Conservation (phyloP, 805 yeast species). For the Nakazawaea populi region DNA sequence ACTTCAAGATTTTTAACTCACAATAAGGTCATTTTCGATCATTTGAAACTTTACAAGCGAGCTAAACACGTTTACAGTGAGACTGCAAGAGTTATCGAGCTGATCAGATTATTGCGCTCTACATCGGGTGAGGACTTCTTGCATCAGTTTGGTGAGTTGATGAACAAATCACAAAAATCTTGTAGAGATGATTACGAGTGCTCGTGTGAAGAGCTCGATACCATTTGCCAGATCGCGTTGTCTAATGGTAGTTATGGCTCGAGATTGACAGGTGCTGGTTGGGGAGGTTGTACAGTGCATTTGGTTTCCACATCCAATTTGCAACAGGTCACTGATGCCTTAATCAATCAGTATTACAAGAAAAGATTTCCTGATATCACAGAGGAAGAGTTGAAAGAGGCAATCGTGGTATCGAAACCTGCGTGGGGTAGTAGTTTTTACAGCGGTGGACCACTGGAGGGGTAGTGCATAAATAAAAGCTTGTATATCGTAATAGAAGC, state of each 20-base stretch:
- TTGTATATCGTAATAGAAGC: too few species aligned
- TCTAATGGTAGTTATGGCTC: conserved; percentile 57
- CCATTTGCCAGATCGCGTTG: conserved; percentile 47
- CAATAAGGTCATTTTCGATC: conserved; percentile 54
- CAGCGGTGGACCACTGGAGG: neutral
- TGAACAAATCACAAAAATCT: conserved; percentile 56
- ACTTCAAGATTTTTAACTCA: conserved; percentile 36
- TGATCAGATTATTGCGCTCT: conserved; percentile 23
- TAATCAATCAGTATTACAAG: conserved; percentile 46
- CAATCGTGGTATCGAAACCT: conserved; percentile 50
- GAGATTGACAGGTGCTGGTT: conserved; percentile 76
- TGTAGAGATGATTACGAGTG: conserved; percentile 44
- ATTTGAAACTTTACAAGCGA: conserved; percentile 50
- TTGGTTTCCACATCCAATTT: conserved; percentile 41
- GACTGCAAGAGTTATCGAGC: conserved; percentile 50
- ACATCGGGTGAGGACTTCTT: conserved; percentile 29
- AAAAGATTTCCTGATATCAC: conserved; percentile 43
- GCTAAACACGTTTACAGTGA: conserved; percentile 61
- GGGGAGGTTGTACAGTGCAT: conserved; percentile 73
- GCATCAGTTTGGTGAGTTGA: conserved; percentile 41
- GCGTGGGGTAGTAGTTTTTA: conserved; percentile 43
- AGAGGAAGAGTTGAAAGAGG: conserved; percentile 37
- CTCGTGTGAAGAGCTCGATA: conserved; percentile 50
- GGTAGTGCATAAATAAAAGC: too few species aligned
- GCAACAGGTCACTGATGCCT: conserved; percentile 31